Percentiles rank a stretch among this genome's conserved stretches.
Conservation (phyloP, 345 rosid genomes). For the Kernera saxatilis region DNA sequence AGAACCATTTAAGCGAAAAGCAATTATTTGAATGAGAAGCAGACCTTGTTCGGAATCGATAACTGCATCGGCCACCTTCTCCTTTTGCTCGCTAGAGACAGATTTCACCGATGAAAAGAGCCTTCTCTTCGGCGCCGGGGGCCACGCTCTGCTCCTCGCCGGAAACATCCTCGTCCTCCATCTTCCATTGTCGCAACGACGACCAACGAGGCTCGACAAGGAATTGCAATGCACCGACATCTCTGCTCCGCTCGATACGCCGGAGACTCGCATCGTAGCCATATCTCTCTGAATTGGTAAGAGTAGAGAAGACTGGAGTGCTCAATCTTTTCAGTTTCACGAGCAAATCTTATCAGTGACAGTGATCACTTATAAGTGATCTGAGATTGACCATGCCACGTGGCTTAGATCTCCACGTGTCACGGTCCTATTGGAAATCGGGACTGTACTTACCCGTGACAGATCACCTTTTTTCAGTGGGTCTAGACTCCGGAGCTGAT, state of each 20-base stretch:
- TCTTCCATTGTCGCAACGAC: conserved; percentile 14
- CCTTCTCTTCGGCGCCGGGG: conserved; percentile 17
- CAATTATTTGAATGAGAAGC: background rate
- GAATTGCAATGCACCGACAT: conserved; percentile 13
- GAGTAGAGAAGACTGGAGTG: conserved; percentile 2
- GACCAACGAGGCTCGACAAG: conserved; percentile 29
- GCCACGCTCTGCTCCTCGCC: conserved; percentile 21
- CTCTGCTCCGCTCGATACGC: conserved; percentile 20
- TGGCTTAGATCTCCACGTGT: background rate
- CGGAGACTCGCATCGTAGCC: conserved; percentile 33
- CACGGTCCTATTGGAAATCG: background rate
- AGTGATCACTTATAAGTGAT: conserved; percentile 16
- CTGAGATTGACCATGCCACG: conserved; percentile 9
- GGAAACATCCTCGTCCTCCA: conserved; percentile 30
- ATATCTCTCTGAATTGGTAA: background rate
- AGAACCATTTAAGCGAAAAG: background rate
- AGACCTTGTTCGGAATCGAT: conserved; percentile 40
- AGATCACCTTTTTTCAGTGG: conserved; percentile 2
- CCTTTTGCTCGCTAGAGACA: conserved; percentile 36
- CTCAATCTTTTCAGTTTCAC: conserved; percentile 9
- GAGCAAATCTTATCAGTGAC: conserved; percentile 18
- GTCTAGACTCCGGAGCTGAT: background rate
- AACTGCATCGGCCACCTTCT: conserved; percentile 26
- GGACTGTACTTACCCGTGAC: background rate
- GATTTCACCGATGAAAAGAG: conserved; percentile 22